Evolutionary conservation across 768 basidiomycete species (phyloP).

Genomic region (Termitomyces sp.): DNA sequence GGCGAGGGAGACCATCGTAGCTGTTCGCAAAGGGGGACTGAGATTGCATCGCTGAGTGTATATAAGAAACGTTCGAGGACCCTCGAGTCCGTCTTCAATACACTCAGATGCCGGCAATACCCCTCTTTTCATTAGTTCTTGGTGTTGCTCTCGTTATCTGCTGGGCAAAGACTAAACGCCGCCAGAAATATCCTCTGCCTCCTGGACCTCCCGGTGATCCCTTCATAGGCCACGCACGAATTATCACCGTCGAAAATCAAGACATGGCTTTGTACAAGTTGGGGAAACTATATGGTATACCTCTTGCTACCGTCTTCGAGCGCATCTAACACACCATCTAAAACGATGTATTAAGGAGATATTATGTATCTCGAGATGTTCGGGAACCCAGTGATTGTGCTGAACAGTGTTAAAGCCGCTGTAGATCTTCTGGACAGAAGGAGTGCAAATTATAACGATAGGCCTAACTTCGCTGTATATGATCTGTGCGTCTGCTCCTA

Average conservation of each 20-base stretch:
- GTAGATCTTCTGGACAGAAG: conserved; percentile 39
- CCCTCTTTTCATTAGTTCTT: neutral
- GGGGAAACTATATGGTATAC: conserved; percentile 29
- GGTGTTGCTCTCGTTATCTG: neutral
- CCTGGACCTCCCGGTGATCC: conserved; percentile 35
- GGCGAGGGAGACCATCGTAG: too few species aligned
- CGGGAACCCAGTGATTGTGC: conserved; percentile 19
- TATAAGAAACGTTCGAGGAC: neutral
- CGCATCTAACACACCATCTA: neutral
- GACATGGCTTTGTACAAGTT: conserved; percentile 23
- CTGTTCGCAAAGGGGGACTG: too few species aligned
- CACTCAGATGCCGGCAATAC: neutral
- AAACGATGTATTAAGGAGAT: neutral
- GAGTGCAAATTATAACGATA: conserved; percentile 31
- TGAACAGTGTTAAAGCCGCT: conserved; percentile 33
- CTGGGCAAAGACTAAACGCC: neutral
- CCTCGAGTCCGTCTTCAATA: neutral
- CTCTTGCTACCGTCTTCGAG: neutral
- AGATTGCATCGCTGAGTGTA: too few species aligned
- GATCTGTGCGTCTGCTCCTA: neutral
- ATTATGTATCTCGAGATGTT: conserved; percentile 16
- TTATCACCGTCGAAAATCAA: conserved; percentile 22
- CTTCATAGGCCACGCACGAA: conserved; percentile 30
- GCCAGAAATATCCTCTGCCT: conserved; percentile 11
- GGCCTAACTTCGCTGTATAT: conserved; percentile 16